phyloP scores from a whole-genome alignment of 306 rosid species.

The Herpetospermum pedunculosum region DNA sequence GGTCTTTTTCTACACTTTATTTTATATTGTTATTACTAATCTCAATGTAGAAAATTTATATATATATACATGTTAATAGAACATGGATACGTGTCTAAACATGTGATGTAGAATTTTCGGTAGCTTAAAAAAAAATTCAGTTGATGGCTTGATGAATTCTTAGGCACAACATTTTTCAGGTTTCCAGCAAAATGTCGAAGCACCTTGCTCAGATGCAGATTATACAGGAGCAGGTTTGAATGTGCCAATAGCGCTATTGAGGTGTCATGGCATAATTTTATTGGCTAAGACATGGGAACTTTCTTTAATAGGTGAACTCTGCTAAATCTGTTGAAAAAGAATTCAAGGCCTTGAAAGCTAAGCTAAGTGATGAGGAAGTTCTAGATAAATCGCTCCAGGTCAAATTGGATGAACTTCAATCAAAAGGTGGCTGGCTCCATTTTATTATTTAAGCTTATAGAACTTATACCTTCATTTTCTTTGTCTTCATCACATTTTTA shows the following conservation, averaged over 20 bases:
- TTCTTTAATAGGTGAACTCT: slow-evolving; percentile 51
- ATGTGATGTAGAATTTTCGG: not conserved
- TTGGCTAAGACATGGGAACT: slow-evolving; percentile 4
- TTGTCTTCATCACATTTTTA: not conserved
- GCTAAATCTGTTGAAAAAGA: slow-evolving; percentile 66
- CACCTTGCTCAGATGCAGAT: slow-evolving; percentile 56
- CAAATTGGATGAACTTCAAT: slow-evolving; percentile 48
- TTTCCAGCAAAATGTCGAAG: slow-evolving; percentile 57
- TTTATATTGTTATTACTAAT: not conserved
- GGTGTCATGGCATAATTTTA: not conserved
- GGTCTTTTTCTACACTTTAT: not conserved
- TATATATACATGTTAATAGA: not conserved
- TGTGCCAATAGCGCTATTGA: not conserved
- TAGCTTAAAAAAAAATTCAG: not conserved
- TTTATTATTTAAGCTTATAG: not conserved
- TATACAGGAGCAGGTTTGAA: slow-evolving; percentile 70
- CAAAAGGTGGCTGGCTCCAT: slow-evolving; percentile 41
- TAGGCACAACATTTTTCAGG: slow-evolving; percentile 32
- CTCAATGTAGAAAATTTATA: not conserved
- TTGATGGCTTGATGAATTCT: not conserved
- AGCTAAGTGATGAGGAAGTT: slow-evolving; percentile 57
- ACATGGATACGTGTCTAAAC: not conserved
- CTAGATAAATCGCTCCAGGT: slow-evolving; percentile 71
- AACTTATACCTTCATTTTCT: not conserved
- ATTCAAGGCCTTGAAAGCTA: slow-evolving; percentile 48